Evolutionary conservation across 1,139 yeast species (phyloP).

Genomic region (Suhomyces bribrorum): DNA sequence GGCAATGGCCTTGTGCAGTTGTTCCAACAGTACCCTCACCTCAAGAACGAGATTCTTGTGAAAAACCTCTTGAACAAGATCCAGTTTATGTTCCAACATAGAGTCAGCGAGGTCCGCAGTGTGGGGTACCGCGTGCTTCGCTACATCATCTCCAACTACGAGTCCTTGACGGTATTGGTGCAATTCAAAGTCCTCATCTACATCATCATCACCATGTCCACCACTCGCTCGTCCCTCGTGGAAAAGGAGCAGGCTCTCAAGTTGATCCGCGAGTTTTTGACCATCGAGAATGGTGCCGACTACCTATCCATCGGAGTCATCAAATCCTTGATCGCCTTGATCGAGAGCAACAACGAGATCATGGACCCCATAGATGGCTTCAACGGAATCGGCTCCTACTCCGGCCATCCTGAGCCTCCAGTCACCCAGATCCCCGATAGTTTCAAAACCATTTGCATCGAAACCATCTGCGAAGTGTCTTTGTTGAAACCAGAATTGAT

Average conservation of each 20-base stretch:
- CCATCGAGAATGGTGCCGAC: slow-evolving; percentile 55
- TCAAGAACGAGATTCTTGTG: slow-evolving; percentile 66
- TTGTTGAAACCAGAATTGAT: slow-evolving; percentile 61
- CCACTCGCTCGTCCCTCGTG: slow-evolving; percentile 48
- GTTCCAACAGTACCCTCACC: slow-evolving; percentile 58
- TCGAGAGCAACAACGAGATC: slow-evolving; percentile 27
- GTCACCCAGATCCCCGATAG: slow-evolving; percentile 13
- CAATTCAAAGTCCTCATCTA: slow-evolving; percentile 60
- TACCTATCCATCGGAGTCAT: slow-evolving; percentile 66
- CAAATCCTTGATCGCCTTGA: slow-evolving; percentile 70
- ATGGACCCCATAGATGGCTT: slow-evolving; percentile 9
- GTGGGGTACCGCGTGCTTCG: slow-evolving; percentile 77
- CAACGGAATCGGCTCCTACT: neutral
- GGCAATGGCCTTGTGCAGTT: slow-evolving; percentile 65
- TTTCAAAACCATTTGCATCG: slow-evolving; percentile 56
- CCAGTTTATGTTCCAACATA: slow-evolving; percentile 59
- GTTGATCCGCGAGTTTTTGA: slow-evolving; percentile 63
- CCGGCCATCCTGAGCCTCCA: slow-evolving; percentile 3
- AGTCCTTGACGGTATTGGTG: slow-evolving; percentile 50
- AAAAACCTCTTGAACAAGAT: slow-evolving; percentile 62
- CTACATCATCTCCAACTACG: slow-evolving; percentile 56
- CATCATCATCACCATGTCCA: slow-evolving; percentile 64
- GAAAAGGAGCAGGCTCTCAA: slow-evolving; percentile 84
- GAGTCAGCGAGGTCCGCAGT: slow-evolving; percentile 64
- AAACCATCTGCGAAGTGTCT: slow-evolving; percentile 73